phyloP scores from a whole-genome alignment of 164 flowering plant species.

The Protea cynaroides region DNA sequence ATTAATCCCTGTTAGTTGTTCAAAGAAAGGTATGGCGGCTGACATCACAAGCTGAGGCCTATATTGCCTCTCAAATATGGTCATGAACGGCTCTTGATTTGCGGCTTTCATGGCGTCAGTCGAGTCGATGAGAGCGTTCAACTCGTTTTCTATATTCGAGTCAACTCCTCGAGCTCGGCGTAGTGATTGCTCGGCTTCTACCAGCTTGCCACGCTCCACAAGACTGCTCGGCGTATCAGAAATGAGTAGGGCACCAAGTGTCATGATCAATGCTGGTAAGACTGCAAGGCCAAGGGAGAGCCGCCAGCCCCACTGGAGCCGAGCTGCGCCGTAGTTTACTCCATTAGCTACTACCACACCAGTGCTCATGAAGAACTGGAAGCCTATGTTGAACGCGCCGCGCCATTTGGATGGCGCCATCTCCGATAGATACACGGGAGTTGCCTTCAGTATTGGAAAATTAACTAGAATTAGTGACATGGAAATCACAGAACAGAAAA shows the following conservation, averaged over 20 bases:
- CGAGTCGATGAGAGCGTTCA: constrained; percentile 1
- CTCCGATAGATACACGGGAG: constrained; percentile 64
- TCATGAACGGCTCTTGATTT: constrained; percentile 31
- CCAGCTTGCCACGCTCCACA: constrained; percentile 16
- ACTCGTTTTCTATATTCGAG: constrained; percentile 11
- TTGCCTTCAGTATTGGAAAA: constrained; percentile 34
- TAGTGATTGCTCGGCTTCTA: constrained; percentile 3
- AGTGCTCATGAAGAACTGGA: constrained; percentile 49
- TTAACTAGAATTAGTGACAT: no score
- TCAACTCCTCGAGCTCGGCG: constrained; percentile 7
- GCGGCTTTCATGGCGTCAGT: constrained; percentile 1
- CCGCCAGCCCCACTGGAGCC: constrained; percentile 57
- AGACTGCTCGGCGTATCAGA: constrained; percentile 18
- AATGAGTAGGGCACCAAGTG: constrained; percentile 27
- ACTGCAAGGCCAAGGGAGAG: constrained; percentile 60
- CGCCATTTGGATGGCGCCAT: constrained; percentile 70
- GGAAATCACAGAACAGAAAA: no score
- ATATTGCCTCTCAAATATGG: constrained; percentile 23
- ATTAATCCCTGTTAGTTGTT: constrained; percentile 35
- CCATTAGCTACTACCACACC: constrained; percentile 53
- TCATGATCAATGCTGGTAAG: constrained; percentile 54
- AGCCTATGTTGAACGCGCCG: constrained; percentile 64
- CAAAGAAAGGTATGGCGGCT: constrained; percentile 13
- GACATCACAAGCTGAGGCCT: constrained; percentile 21
- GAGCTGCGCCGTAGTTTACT: constrained; percentile 44